Conservation (phyloP, 2,329 filamentous ascomycete genomes). For the Geosmithia morbida region DNA sequence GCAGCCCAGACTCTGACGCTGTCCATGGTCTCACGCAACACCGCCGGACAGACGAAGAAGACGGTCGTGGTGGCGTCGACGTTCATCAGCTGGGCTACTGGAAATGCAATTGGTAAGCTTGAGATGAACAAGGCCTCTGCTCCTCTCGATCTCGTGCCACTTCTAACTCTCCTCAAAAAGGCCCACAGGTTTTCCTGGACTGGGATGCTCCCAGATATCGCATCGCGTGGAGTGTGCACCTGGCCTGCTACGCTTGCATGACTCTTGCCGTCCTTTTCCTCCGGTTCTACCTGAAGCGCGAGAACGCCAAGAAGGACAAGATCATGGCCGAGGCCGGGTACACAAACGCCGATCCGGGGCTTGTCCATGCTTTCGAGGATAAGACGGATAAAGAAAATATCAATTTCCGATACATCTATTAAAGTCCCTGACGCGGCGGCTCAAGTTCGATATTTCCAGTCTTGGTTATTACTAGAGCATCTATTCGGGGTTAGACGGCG, state of each 20-base stretch:
- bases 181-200: slow-evolving; percentile 49
- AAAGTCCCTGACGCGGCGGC: slow-evolving; percentile 2
- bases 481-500: neutral
- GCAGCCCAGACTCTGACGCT: slow-evolving; percentile 53
- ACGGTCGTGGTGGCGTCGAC: slow-evolving; percentile 52
- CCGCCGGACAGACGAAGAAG: slow-evolving; percentile 64
- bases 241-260: slow-evolving; percentile 52
- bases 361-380: slow-evolving; percentile 45
- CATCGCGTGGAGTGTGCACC: slow-evolving; percentile 53
- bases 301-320: slow-evolving; percentile 45
- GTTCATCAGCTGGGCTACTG: slow-evolving; percentile 55
- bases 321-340: slow-evolving; percentile 24
- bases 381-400: slow-evolving; percentile 47
- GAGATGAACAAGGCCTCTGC: neutral
- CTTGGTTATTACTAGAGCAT: too few species aligned
- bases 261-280: slow-evolving; percentile 42
- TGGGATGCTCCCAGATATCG: slow-evolving; percentile 51
- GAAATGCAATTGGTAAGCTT: slow-evolving; percentile 46
- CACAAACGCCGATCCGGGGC: slow-evolving; percentile 21
- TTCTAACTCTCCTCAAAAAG: slow-evolving; percentile 10
- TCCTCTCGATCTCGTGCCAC: neutral
- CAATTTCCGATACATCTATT: slow-evolving; percentile 43
- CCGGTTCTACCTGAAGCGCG: slow-evolving; percentile 38
- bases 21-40: slow-evolving; percentile 53
- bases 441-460: neutral